These are phyloP conservation scores for Suhomyces bokatorum DNA, from an alignment of 1,139 yeast genomes.

Conservation along the genomic window DNA sequence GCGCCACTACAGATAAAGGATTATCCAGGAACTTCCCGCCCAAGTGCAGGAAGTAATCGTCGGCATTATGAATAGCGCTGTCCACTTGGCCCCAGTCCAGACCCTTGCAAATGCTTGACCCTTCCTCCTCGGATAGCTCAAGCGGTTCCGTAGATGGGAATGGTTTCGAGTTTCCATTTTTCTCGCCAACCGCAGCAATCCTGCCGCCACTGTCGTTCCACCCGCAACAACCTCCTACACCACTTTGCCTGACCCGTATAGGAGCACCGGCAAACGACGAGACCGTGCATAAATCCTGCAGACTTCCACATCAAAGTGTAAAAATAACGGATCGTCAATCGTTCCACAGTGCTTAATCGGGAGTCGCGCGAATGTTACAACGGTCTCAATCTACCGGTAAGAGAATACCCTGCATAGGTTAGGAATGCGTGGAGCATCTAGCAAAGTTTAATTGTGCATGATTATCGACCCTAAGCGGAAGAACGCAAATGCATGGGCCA, in stretches of 20 bases:
- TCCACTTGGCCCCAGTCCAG: too few species aligned
- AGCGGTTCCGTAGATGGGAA: too few species aligned
- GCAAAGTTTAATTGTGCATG: constrained; percentile 8
- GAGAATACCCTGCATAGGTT: neutral
- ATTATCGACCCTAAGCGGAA: constrained; percentile 5
- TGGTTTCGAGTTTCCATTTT: too few species aligned
- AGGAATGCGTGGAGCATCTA: constrained; percentile 1
- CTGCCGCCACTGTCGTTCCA: neutral
- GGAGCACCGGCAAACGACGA: neutral
- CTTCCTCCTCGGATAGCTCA: too few species aligned
- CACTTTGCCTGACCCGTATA: neutral
- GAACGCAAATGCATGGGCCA: neutral
- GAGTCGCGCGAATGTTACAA: constrained; percentile 7
- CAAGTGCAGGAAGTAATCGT: constrained; percentile 3
- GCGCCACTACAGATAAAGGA: neutral
- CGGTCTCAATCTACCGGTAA: constrained; percentile 8
- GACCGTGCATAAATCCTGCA: constrained; percentile 4
- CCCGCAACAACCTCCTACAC: neutral
- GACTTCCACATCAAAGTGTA: constrained; percentile 7
- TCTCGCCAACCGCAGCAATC: neutral
- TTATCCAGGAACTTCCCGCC: too few species aligned
- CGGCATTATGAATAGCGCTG: neutral
- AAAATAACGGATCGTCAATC: constrained; percentile 10
- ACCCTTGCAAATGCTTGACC: too few species aligned
- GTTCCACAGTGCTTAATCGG: constrained; percentile 5